Conservation (phyloP, 768 basidiomycete species). For the Hygrocybe punicea region DNA sequence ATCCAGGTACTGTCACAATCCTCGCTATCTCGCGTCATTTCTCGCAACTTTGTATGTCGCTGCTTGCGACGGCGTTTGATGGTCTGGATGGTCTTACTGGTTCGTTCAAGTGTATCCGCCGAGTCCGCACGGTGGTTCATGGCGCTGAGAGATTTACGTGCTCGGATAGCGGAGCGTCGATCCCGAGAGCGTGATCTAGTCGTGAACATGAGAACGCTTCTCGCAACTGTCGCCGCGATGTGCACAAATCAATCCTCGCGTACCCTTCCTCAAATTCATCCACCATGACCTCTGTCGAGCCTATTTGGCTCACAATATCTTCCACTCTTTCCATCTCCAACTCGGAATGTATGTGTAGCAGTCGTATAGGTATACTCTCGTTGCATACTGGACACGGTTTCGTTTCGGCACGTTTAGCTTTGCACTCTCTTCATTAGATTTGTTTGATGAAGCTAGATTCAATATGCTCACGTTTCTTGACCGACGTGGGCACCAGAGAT, state of each 20-base stretch:
- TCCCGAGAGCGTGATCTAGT: constrained; percentile 32
- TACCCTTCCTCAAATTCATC: constrained; percentile 57
- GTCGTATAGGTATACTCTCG: constrained; percentile 67
- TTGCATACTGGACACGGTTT: constrained; percentile 70
- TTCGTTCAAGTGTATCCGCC: constrained; percentile 34
- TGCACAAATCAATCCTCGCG: constrained; percentile 12
- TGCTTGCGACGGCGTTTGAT: constrained; percentile 69
- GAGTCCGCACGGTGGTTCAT: constrained; percentile 14
- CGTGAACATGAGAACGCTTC: not conserved
- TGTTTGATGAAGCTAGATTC: not conserved
- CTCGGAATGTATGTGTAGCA: constrained; percentile 60
- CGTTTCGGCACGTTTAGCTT: constrained; percentile 73
- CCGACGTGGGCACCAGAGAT: constrained; percentile 35
- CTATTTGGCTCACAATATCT: constrained; percentile 60
- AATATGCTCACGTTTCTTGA: constrained; percentile 48
- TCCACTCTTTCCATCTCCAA: constrained; percentile 70
- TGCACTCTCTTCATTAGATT: not conserved
- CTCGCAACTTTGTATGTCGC: constrained; percentile 63
- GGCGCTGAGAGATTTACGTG: constrained; percentile 38
- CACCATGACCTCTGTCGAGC: constrained; percentile 54
- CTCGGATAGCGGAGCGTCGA: constrained; percentile 39
- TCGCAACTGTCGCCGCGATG: no score
- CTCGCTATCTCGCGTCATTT: constrained; percentile 62
- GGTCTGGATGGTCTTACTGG: constrained; percentile 54
- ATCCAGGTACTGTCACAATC: constrained; percentile 34